Percentiles rank a stretch among this genome's conserved stretches.
phyloP scores from a whole-genome alignment of 805 yeast species.

The Yarrowia divulgata region DNA sequence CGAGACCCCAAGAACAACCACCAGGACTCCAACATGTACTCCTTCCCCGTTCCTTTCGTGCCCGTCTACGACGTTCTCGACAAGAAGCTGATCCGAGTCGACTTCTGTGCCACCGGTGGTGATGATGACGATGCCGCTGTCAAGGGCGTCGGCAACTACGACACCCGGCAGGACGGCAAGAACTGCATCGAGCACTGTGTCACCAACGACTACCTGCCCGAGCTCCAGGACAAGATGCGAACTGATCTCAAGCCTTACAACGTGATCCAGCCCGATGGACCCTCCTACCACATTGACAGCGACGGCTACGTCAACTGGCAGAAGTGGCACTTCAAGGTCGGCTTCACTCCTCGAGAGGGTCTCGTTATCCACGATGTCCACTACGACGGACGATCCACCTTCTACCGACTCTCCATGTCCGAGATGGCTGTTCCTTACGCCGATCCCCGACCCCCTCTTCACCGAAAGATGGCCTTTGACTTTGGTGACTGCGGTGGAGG shows the following conservation, averaged over 20 bases:
- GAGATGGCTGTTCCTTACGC: constrained; percentile 92
- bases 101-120: constrained; percentile 73
- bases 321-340: constrained; percentile 81
- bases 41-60: constrained; percentile 76
- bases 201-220: constrained; percentile 59
- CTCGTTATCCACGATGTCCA: constrained; percentile 73
- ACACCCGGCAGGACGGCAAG: constrained; percentile 64
- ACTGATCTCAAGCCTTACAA: constrained; percentile 75
- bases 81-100: constrained; percentile 71
- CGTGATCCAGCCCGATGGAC: constrained; percentile 87
- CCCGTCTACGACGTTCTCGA: constrained; percentile 75
- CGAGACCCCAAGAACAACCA: constrained; percentile 63
- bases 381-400: constrained; percentile 77
- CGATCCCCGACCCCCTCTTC: constrained; percentile 83
- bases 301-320: constrained; percentile 77
- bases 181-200: constrained; percentile 73
- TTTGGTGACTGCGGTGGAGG: constrained; percentile 89
- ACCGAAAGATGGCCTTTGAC: constrained; percentile 87
- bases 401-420: constrained; percentile 74
- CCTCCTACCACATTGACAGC: constrained; percentile 61
- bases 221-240: constrained; percentile 46
- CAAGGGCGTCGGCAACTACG: constrained; percentile 51
- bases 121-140: constrained; percentile 63
- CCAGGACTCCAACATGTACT: constrained; percentile 52
- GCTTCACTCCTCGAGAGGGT: constrained; percentile 79